A percentile compares a stretch with the other conserved stretches of the same genome.
Conservation (phyloP, 2,329 filamentous ascomycete genomes). For the Huntiella decipiens region DNA sequence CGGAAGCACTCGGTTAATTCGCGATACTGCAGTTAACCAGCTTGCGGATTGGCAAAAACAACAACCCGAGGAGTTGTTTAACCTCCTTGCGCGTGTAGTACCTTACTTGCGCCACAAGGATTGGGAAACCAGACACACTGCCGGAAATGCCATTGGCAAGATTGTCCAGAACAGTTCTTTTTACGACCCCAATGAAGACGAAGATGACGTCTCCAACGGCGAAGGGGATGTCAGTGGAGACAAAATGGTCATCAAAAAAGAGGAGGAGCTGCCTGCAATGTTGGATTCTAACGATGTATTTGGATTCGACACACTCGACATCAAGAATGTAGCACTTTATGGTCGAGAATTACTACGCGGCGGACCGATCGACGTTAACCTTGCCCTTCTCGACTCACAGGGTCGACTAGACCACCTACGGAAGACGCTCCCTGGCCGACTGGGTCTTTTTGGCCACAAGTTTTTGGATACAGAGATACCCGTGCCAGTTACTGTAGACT, state of each 20-base stretch:
- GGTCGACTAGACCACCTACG: constrained; percentile 73
- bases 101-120: constrained; percentile 87
- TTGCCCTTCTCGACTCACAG: constrained; percentile 65
- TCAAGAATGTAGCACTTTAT: constrained; percentile 60
- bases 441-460: constrained; percentile 70
- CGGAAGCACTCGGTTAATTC: constrained; percentile 85
- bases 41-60: constrained; percentile 95
- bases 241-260: constrained; percentile 35
- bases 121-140: constrained; percentile 89
- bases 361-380: constrained; percentile 66
- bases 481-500: constrained; percentile 26
- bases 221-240: constrained; percentile 17
- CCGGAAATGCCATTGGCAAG: constrained; percentile 83
- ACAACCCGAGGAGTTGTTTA: constrained; percentile 93
- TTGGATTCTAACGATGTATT: constrained; percentile 16
- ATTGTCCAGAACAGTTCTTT: constrained; percentile 76
- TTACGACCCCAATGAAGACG: constrained; percentile 74
- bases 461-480: constrained; percentile 66
- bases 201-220: constrained; percentile 20
- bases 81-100: constrained; percentile 81
- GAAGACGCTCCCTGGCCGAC: constrained; percentile 61
- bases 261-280: constrained; percentile 27
- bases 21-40: constrained; percentile 92
- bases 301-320: constrained; percentile 52
- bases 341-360: constrained; percentile 74